phyloP scores from a whole-genome alignment of 1,284 basidiomycete species.

The Cutaneotrichosporon dermatis region DNA sequence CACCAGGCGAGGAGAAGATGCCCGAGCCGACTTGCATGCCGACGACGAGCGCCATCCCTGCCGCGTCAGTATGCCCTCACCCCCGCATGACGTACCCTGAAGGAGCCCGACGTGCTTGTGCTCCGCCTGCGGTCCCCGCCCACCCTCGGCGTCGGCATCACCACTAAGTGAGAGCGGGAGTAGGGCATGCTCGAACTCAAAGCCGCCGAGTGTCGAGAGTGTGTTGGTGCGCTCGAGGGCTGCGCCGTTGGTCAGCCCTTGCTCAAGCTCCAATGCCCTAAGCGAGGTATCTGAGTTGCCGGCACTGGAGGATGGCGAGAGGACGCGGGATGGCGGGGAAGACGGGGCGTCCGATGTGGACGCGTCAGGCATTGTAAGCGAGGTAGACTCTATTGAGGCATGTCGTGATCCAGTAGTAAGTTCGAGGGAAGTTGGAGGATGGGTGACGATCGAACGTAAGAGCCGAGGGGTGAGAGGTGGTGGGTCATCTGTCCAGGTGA shows the following conservation, averaged over 20 bases:
- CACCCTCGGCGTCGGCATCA: slow-evolving; percentile 54
- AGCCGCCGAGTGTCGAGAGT: slow-evolving; percentile 57
- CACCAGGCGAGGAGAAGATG: slow-evolving; percentile 87
- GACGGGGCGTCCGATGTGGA: background rate
- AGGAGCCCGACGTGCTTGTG: slow-evolving; percentile 72
- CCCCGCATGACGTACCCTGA: slow-evolving; percentile 57
- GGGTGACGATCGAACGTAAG: background rate
- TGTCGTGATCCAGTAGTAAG: background rate
- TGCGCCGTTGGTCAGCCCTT: slow-evolving; percentile 45
- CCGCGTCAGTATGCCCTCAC: background rate
- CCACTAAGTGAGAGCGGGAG: slow-evolving; percentile 70
- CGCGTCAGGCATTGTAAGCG: background rate
- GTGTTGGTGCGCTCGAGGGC: slow-evolving; percentile 52
- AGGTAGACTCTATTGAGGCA: background rate
- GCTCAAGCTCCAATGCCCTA: slow-evolving; percentile 65
- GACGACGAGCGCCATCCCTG: slow-evolving; percentile 77
- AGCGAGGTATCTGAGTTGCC: slow-evolving; percentile 56
- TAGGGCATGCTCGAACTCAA: slow-evolving; percentile 71
- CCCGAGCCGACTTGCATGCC: slow-evolving; percentile 87
- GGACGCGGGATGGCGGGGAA: slow-evolving; percentile 12
- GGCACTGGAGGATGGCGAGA: slow-evolving; percentile 47
- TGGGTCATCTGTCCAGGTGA: too few relatives aligned
- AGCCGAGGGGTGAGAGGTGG: background rate
- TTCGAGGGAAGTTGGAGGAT: background rate
- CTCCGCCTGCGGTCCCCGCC: slow-evolving; percentile 40